These are phyloP conservation scores for Fusarium irregulare DNA, from an alignment of 2,329 filamentous ascomycete genomes.

Conservation along the genomic window DNA sequence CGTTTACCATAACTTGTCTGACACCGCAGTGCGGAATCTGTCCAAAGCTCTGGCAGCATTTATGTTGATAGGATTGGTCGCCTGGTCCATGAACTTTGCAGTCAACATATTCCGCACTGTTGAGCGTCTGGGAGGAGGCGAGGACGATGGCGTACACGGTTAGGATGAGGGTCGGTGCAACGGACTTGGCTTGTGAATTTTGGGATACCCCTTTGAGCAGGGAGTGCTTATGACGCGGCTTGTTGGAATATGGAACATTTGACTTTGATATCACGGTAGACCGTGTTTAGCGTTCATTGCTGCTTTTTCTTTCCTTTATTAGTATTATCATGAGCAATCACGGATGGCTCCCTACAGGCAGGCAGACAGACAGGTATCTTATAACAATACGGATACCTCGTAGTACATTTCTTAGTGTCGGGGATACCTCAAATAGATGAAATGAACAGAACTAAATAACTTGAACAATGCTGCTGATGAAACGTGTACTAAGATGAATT, in stretches of 20 bases:
- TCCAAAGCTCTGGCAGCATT: constrained; percentile 79
- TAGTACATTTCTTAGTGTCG: constrained; percentile 20
- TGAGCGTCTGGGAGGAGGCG: constrained; percentile 68
- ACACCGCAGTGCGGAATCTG: constrained; percentile 61
- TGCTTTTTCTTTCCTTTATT: constrained; percentile 14
- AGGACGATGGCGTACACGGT: constrained; percentile 52
- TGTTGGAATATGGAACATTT: constrained; percentile 19
- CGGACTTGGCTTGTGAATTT: constrained; percentile 17
- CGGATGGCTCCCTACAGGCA: background rate
- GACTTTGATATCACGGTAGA: constrained; percentile 20
- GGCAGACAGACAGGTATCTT: background rate
- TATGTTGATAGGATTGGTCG: constrained; percentile 81
- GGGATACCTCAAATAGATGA: background rate
- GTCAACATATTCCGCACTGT: constrained; percentile 83
- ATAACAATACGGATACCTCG: background rate
- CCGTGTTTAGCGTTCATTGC: constrained; percentile 34
- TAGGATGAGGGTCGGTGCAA: constrained; percentile 22
- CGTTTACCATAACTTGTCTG: constrained; percentile 63
- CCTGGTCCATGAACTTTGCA: constrained; percentile 92
- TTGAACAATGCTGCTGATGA: background rate
- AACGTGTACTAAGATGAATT: background rate
- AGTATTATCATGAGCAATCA: background rate
- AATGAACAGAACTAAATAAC: background rate
- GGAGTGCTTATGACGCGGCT: constrained; percentile 25
- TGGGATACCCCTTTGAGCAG: constrained; percentile 38